Conservation (phyloP, 345 rosid species). For the Rhodamnia rubescens region DNA sequence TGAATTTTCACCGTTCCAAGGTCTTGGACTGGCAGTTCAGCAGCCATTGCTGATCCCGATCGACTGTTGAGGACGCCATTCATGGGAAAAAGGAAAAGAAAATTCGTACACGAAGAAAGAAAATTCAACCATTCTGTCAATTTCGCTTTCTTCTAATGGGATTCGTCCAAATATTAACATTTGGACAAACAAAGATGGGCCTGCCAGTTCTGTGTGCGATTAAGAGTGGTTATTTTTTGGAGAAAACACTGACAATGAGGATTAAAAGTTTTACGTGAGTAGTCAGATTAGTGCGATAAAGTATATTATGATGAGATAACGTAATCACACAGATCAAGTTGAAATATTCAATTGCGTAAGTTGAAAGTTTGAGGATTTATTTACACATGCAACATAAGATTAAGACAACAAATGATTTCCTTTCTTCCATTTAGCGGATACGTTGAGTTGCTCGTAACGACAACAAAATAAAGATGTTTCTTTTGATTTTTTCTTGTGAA, state of each 20-base stretch:
- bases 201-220: too few species aligned
- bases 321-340: too few species aligned
- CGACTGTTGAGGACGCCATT: conserved; percentile 9
- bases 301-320: not conserved
- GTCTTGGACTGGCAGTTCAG: conserved; percentile 68
- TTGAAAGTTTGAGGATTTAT: not conserved
- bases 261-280: not conserved
- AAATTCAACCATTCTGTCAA: not conserved
- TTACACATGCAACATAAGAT: not conserved
- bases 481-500: not conserved
- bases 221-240: not conserved
- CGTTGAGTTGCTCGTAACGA: not conserved
- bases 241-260: not conserved
- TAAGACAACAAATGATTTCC: not conserved
- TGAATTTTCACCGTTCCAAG: conserved; percentile 28
- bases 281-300: not conserved
- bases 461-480: not conserved
- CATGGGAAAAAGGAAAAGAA: not conserved
- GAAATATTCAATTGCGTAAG: not conserved
- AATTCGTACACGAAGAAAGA: not conserved
- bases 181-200: not conserved
- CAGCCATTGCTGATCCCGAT: conserved; percentile 81
- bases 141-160: not conserved
- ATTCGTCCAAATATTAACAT: not conserved
- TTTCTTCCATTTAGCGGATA: not conserved